A percentile compares a stretch with the other conserved stretches of the same genome.
These are phyloP conservation scores for Anastatica hierochuntica DNA, from an alignment of 345 rosid species.

Conservation along the genomic window DNA sequence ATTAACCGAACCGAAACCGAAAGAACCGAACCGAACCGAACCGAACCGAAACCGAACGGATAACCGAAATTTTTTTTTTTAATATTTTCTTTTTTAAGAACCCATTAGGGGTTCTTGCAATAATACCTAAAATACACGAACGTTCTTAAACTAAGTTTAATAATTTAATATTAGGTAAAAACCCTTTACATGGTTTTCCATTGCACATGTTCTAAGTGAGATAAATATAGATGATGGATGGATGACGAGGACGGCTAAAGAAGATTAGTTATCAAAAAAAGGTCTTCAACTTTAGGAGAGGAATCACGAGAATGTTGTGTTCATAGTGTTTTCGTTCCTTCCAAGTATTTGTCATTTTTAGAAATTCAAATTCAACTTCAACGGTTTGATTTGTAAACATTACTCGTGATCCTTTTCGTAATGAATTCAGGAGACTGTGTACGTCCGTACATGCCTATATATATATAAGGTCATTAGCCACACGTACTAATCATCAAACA, in stretches of 20 bases:
- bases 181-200: no score
- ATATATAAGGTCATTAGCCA: constrained; percentile 7
- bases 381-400: constrained; percentile 8
- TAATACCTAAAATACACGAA: no score
- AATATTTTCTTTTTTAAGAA: no score
- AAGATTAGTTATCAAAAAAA: background rate
- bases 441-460: constrained; percentile 10
- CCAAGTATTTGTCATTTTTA: constrained; percentile 14
- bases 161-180: no score
- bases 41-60: no score
- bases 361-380: background rate
- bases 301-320: constrained; percentile 17
- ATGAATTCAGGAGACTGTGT: background rate
- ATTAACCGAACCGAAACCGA: no score
- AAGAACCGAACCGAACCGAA: no score
- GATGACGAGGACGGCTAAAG: background rate
- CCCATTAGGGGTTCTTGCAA: no score
- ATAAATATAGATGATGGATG: no score
- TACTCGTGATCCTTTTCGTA: constrained; percentile 15
- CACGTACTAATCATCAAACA: constrained; percentile 10
- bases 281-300: background rate
- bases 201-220: no score
- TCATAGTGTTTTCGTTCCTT: background rate
- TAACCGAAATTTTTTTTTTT: no score
- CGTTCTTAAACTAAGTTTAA: no score